A percentile compares a stretch with the other conserved stretches of the same genome.
phyloP scores from a whole-genome alignment of 441 rosid species.

The Raphanus hybrid region DNA sequence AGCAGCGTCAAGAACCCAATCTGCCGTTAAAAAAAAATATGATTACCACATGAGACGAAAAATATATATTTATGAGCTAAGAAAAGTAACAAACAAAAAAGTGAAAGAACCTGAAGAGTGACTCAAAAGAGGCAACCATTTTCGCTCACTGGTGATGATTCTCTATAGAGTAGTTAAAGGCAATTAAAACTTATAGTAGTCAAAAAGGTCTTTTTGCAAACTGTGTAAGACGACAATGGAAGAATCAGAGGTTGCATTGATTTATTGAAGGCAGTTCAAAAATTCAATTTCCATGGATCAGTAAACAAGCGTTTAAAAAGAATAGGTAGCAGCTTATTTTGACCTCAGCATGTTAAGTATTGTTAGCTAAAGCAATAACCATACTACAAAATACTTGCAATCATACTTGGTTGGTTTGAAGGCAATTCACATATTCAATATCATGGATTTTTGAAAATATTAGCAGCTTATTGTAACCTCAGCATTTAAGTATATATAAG shows the following conservation, averaged over 20 bases:
- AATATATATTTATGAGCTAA: neutral
- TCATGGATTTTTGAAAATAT: too few species aligned
- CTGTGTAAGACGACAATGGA: slow-evolving; percentile 11
- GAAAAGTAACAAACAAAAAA: slow-evolving; percentile 29
- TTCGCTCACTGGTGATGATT: slow-evolving; percentile 28
- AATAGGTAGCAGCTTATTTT: too few species aligned
- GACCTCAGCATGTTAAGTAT: too few species aligned
- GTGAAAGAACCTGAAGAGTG: slow-evolving; percentile 37
- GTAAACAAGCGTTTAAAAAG: too few species aligned
- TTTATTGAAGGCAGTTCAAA: too few species aligned
- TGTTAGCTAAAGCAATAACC: too few species aligned
- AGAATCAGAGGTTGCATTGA: slow-evolving; percentile 3
- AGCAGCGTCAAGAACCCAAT: slow-evolving; percentile 69
- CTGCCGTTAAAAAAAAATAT: slow-evolving; percentile 51
- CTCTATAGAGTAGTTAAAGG: slow-evolving; percentile 25
- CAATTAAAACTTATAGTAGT: slow-evolving; percentile 28
- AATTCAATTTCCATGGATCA: too few species aligned
- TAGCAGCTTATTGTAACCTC: too few species aligned
- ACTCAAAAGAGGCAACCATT: slow-evolving; percentile 40
- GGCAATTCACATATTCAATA: too few species aligned
- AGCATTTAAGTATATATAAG: neutral
- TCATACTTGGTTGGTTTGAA: too few species aligned
- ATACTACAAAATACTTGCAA: too few species aligned
- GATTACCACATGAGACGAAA: slow-evolving; percentile 7
- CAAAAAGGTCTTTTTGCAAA: slow-evolving; percentile 28